Conservation (phyloP, 345 rosid species). For the Boechera divaricarpa region DNA sequence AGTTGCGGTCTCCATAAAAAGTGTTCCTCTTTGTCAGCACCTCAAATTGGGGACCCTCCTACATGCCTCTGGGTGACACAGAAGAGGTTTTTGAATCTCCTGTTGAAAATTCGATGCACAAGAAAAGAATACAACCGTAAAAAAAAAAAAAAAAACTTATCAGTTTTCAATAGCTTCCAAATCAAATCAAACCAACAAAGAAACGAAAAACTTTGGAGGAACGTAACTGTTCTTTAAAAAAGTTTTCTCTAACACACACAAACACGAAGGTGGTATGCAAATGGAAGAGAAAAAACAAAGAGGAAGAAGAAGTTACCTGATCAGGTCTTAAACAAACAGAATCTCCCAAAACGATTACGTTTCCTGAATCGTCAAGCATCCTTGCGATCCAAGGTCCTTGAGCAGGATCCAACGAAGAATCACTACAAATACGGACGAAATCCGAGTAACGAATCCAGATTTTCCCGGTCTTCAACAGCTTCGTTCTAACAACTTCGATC, state of each 20-base stretch:
- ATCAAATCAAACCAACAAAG: neutral
- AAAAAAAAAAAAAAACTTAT: slow-evolving; percentile 44
- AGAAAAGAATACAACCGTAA: slow-evolving; percentile 52
- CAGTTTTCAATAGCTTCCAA: slow-evolving; percentile 57
- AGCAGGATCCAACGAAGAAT: slow-evolving; percentile 60
- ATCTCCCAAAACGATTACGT: slow-evolving; percentile 72
- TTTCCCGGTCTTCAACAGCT: slow-evolving; percentile 57
- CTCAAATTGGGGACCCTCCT: slow-evolving; percentile 44
- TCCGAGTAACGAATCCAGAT: slow-evolving; percentile 66
- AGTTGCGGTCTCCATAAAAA: slow-evolving; percentile 44
- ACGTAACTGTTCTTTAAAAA: slow-evolving; percentile 16
- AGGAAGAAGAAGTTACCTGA: slow-evolving; percentile 56
- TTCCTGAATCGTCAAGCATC: slow-evolving; percentile 80
- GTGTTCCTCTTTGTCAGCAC: slow-evolving; percentile 49
- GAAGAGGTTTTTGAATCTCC: slow-evolving; percentile 46
- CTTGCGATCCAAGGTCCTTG: slow-evolving; percentile 60
- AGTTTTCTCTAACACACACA: neutral
- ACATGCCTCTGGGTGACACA: slow-evolving; percentile 39
- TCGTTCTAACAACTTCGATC: slow-evolving; percentile 70
- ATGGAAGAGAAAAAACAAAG: neutral
- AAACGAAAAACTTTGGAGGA: slow-evolving; percentile 11
- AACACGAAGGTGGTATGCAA: neutral
- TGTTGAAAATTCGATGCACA: slow-evolving; percentile 49
- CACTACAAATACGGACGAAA: slow-evolving; percentile 61
- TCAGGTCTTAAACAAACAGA: slow-evolving; percentile 73